Evolutionary conservation across 176 grass and related monocot species (phyloP).

Genomic region (Triticum monococcum): DNA sequence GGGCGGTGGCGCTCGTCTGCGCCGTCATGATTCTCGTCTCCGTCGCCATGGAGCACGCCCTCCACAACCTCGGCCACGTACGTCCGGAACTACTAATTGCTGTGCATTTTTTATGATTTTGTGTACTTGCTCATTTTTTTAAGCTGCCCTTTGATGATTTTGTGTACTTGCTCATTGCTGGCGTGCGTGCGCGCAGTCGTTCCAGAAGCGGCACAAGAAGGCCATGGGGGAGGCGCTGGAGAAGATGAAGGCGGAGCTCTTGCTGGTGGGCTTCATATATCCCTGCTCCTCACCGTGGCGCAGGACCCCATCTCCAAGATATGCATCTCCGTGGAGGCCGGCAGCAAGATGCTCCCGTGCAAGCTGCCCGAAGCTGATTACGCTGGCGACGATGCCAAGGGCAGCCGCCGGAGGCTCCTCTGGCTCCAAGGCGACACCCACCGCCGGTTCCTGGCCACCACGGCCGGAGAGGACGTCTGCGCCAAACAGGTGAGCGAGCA

Average conservation of each 20-base stretch:
- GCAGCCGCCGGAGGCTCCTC: not conserved
- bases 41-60: conserved; percentile 62
- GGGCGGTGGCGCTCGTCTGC: conserved; percentile 76
- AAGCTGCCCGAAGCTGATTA: not conserved
- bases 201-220: conserved; percentile 67
- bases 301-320: conserved; percentile 55
- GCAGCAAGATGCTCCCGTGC: conserved; percentile 68
- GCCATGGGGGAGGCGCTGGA: conserved; percentile 80
- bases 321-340: conserved; percentile 52
- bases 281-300: conserved; percentile 68
- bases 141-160: too few relatives aligned
- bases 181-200: conserved; percentile 46
- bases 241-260: conserved; percentile 94
- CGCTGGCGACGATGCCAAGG: too few relatives aligned
- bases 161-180: not conserved
- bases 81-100: not conserved
- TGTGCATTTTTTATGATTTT: too few relatives aligned
- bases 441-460: not conserved
- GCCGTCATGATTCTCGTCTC: conserved; percentile 64
- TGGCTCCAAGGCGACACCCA: not conserved
- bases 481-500: conserved; percentile 4
- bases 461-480: not conserved
- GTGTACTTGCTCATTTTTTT: too few relatives aligned
- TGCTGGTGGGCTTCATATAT: conserved; percentile 91
- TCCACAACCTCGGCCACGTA: conserved; percentile 71